A percentile compares a stretch with the other conserved stretches of the same genome.
Conservation (phyloP, 2,329 filamentous ascomycete genomes). For the Lachnellula suecica region DNA sequence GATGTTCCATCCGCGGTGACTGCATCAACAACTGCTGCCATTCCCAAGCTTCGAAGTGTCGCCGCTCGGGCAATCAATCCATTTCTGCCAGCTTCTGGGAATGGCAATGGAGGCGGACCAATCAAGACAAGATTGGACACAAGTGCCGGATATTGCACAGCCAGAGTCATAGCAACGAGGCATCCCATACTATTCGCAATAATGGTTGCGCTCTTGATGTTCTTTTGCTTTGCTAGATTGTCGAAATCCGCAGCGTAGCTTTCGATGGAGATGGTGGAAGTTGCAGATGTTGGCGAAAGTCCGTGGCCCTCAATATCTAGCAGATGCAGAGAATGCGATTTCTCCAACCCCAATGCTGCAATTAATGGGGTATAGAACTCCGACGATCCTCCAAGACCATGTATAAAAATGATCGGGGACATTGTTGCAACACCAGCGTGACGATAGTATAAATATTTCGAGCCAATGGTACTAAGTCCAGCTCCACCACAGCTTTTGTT, state of each 20-base stretch:
- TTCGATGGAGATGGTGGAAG: slow-evolving; percentile 40
- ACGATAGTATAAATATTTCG: slow-evolving; percentile 42
- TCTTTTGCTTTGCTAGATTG: slow-evolving; percentile 37
- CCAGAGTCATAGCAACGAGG: slow-evolving; percentile 45
- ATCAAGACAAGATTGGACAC: slow-evolving; percentile 47
- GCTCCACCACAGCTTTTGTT: slow-evolving; percentile 29
- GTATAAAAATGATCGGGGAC: slow-evolving; percentile 48
- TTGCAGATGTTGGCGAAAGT: slow-evolving; percentile 48
- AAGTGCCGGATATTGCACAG: slow-evolving; percentile 37
- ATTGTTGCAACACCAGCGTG: slow-evolving; percentile 24
- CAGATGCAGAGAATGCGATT: slow-evolving; percentile 38
- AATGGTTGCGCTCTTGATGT: slow-evolving; percentile 37
- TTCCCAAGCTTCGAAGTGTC: slow-evolving; percentile 42
- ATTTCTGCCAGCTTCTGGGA: slow-evolving; percentile 37
- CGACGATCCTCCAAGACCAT: slow-evolving; percentile 50
- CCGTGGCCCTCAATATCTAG: slow-evolving; percentile 58
- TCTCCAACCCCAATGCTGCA: slow-evolving; percentile 30
- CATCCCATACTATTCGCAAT: slow-evolving; percentile 53
- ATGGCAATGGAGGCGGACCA: slow-evolving; percentile 45
- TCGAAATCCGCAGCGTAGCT: slow-evolving; percentile 44
- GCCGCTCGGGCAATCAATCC: slow-evolving; percentile 37
- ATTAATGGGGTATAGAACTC: slow-evolving; percentile 47
- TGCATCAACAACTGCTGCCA: slow-evolving; percentile 42
- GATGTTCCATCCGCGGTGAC: slow-evolving; percentile 39
- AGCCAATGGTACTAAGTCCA: slow-evolving; percentile 38